These are phyloP conservation scores for Herpetomonas tarakana DNA, from an alignment of 208 protist genomes.

Conservation along the genomic window DNA sequence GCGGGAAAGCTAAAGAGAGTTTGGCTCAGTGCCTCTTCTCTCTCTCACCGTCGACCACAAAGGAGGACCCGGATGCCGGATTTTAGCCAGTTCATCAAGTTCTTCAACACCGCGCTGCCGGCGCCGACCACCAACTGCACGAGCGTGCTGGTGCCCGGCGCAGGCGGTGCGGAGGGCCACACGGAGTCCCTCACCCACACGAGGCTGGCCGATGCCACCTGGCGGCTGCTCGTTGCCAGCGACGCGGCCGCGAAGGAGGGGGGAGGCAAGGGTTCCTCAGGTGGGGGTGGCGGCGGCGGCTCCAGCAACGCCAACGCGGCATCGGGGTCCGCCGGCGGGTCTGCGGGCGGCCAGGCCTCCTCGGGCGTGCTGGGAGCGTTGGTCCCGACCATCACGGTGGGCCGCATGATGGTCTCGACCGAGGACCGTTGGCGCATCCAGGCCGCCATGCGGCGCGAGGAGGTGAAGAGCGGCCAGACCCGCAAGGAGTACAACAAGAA, in stretches of 20 bases:
- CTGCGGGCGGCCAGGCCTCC: slow-evolving; percentile 9
- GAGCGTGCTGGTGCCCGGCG: background rate
- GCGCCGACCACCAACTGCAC: slow-evolving; percentile 27
- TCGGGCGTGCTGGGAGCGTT: background rate
- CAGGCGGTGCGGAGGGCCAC: background rate
- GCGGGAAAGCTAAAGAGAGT: too few relatives aligned
- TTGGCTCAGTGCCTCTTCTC: too few relatives aligned
- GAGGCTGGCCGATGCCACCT: slow-evolving; percentile 61
- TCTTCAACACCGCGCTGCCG: slow-evolving; percentile 64
- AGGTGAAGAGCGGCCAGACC: slow-evolving; percentile 57
- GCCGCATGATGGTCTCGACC: slow-evolving; percentile 69
- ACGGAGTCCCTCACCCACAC: slow-evolving; percentile 29
- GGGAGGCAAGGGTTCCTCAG: slow-evolving; percentile 3
- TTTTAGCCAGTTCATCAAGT: slow-evolving; percentile 77
- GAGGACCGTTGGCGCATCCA: slow-evolving; percentile 87
- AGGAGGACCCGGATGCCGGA: slow-evolving; percentile 75
- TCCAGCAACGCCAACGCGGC: slow-evolving; percentile 9
- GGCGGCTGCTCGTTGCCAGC: slow-evolving; percentile 52
- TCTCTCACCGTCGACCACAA: too few relatives aligned
- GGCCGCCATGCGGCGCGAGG: slow-evolving; percentile 81
- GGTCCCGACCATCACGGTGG: slow-evolving; percentile 48
- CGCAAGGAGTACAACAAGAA: slow-evolving; percentile 90
- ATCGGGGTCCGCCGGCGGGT: slow-evolving; percentile 10
- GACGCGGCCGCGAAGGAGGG: slow-evolving; percentile 48
- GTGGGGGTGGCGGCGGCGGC: slow-evolving; percentile 4